phyloP scores from a whole-genome alignment of 106 monocot genomes.

The Cymbidium sinense region DNA sequence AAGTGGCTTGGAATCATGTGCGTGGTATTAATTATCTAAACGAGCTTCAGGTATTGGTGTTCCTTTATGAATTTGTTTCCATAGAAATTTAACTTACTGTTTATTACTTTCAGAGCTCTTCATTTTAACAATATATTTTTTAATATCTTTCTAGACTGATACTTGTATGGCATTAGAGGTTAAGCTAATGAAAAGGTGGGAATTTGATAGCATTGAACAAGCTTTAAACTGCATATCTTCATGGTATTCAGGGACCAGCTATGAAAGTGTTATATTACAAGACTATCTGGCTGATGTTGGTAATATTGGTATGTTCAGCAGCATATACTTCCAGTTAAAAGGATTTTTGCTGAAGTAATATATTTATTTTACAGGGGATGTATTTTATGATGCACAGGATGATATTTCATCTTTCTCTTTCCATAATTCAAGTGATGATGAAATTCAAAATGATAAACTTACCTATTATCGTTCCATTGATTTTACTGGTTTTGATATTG shows the following conservation, averaged over 20 bases:
- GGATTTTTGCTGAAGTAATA: neutral
- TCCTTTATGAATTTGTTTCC: constrained; percentile 3
- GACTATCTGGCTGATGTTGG: constrained; percentile 50
- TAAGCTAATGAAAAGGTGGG: constrained; percentile 95
- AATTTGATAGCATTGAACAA: constrained; percentile 91
- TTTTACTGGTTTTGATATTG: constrained; percentile 4
- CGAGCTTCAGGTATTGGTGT: constrained; percentile 74
- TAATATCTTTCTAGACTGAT: constrained; percentile 57
- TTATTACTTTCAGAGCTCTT: neutral
- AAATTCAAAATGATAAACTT: constrained; percentile 11
- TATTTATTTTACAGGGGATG: constrained; percentile 50
- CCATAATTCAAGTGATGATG: constrained; percentile 10
- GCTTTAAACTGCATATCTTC: constrained; percentile 46
- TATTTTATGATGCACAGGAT: constrained; percentile 79
- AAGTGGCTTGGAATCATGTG: constrained; percentile 82
- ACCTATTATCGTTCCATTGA: constrained; percentile 7
- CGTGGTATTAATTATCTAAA: constrained; percentile 95
- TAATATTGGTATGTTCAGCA: constrained; percentile 33
- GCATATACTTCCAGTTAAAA: neutral
- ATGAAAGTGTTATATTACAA: constrained; percentile 48
- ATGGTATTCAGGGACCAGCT: constrained; percentile 61
- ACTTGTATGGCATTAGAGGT: constrained; percentile 90
- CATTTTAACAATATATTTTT: neutral
- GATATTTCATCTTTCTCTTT: constrained; percentile 12
- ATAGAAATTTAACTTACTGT: neutral